A percentile compares a stretch with the other conserved stretches of the same genome.
Conservation (phyloP, 768 basidiomycete genomes). For the Tubosaeta sp. region DNA sequence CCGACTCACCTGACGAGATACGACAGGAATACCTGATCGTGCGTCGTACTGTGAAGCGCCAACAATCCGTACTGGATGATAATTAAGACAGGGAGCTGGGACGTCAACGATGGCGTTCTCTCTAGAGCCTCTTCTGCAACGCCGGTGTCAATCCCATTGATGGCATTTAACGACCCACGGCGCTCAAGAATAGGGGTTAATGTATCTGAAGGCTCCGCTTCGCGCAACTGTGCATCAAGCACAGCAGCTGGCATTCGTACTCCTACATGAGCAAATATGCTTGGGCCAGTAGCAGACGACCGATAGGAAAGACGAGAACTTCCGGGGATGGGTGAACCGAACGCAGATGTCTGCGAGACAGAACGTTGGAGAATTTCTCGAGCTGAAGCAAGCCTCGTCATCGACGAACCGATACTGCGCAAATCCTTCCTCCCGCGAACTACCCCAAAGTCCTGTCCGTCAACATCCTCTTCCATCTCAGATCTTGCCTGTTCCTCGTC, state of each 20-base stretch:
- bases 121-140: slow-evolving; percentile 40
- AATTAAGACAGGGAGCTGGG: slow-evolving; percentile 75
- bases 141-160: slow-evolving; percentile 23
- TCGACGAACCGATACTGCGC: slow-evolving; percentile 21
- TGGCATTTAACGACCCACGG: slow-evolving; percentile 27
- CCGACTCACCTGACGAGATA: slow-evolving; percentile 60
- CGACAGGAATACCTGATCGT: slow-evolving; percentile 88
- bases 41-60: slow-evolving; percentile 84
- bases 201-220: slow-evolving; percentile 35
- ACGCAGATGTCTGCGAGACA: slow-evolving; percentile 22
- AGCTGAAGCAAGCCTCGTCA: slow-evolving; percentile 23
- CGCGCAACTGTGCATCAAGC: slow-evolving; percentile 62
- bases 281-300: slow-evolving; percentile 57
- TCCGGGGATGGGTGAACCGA: slow-evolving; percentile 32
- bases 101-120: slow-evolving; percentile 61
- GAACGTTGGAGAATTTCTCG: slow-evolving; percentile 32
- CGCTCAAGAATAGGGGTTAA: slow-evolving; percentile 55
- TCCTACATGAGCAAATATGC: slow-evolving; percentile 82
- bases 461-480: slow-evolving; percentile 46
- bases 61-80: slow-evolving; percentile 89
- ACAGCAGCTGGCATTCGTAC: slow-evolving; percentile 76
- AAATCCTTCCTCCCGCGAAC: slow-evolving; percentile 16
- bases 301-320: slow-evolving; percentile 41
- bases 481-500: slow-evolving; percentile 24
- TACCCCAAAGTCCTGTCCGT: slow-evolving; percentile 28